Evolutionary conservation across 805 yeast genomes (phyloP), one percentile per base, ranked within the genome.

Genomic region (Nakazawaea populi): DNA sequence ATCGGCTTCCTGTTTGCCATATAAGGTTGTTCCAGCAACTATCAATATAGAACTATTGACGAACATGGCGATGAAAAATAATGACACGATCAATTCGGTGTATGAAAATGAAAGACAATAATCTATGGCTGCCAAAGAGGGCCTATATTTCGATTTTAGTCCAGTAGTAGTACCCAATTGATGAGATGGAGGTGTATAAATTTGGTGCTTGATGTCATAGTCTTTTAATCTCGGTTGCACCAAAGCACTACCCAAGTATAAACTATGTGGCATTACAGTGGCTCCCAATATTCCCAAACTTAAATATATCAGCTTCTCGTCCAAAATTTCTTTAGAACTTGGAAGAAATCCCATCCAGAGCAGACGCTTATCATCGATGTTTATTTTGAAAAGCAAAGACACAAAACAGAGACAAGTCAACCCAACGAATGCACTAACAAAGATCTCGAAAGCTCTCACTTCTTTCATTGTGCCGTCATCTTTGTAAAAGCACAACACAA

Each of bases 391-490:
- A 44, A 92, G 72, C 63, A 89, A 95, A 37, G 89, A 73, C 10
- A 83, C 80, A 68, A 92, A 94, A 62, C 97, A 91, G 5, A 86
- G 70, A 37, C 91, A 95, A 0, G 97, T 92, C 4, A 87, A 85
- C 1, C 85, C 67, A 12, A 94, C 96, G 47, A 92, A 73, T 0
- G 81, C 51, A 2, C 94, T 81, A 1, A 94, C 97, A 55, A 87
- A 80, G 29, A 80, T 78, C 66, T 92, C 99, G 62, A 92, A 89
- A 39, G 84, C 66, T 54, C 97, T 72, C 8, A 92, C 80, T 46
- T 89, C 78, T 46, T 77, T 72, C 76, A 92, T 76, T 2, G 94
- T 87, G 0, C 95, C 95, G 52, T 79, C 75, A 6, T 97, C 96
- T 53, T 85, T 78, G 65, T 94, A 92, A 0, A 96, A 96, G 79